A percentile compares a stretch with the other conserved stretches of the same genome.
Evolutionary conservation across 352 stramenopile species (phyloP).

Genomic region (Pilasporangium apinafurcum): DNA sequence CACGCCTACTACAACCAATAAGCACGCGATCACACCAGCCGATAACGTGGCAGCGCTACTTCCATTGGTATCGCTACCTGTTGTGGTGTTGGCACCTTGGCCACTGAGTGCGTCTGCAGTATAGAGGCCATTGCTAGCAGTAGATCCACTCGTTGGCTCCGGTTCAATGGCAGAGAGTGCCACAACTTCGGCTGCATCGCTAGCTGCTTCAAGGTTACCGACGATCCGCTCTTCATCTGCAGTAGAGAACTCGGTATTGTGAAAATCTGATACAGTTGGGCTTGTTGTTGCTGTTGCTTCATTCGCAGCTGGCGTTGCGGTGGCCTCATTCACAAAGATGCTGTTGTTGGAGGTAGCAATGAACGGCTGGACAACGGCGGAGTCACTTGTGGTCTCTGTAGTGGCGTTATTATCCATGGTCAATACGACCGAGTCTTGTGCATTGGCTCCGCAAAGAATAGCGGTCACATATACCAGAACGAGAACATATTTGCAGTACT

Average conservation of each 20-base stretch:
- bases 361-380: slow-evolving; percentile 9
- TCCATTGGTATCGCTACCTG: neutral
- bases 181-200: neutral
- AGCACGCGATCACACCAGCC: slow-evolving; percentile 9
- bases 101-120: slow-evolving; percentile 2
- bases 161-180: neutral
- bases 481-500: neutral
- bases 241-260: slow-evolving; percentile 8
- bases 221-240: slow-evolving; percentile 9
- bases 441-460: too few relatives aligned
- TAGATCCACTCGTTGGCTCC: neutral
- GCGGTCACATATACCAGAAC: too few relatives aligned
- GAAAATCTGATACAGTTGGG: slow-evolving; percentile 11
- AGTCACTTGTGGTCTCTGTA: slow-evolving; percentile 1
- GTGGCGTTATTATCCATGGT: neutral
- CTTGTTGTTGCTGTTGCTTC: neutral
- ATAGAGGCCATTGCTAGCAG: neutral
- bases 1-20: slow-evolving; percentile 14
- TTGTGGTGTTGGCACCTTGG: neutral
- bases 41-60: slow-evolving; percentile 8
- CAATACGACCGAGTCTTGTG: neutral
- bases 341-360: neutral
- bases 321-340: slow-evolving; percentile 7
- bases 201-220: neutral
- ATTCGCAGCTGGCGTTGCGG: neutral